These are phyloP conservation scores for Penicillium polonicum DNA, from an alignment of 2,329 filamentous ascomycete genomes.

Conservation along the genomic window DNA sequence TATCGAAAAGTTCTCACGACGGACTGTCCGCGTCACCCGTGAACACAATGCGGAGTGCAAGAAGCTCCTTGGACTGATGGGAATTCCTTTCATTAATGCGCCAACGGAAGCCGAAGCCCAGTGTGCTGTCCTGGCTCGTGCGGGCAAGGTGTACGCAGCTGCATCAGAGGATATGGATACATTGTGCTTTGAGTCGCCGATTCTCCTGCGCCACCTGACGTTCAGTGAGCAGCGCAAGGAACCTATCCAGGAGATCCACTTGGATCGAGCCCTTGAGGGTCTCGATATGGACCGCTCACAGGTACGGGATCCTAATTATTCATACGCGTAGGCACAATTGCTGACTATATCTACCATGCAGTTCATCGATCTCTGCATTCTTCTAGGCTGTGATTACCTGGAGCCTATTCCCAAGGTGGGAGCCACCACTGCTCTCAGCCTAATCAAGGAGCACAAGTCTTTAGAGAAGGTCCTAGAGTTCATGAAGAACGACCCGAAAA, in stretches of 20 bases:
- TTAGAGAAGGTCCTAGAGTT: slow-evolving; percentile 83
- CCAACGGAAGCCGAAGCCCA: slow-evolving; percentile 97
- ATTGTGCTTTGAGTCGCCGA: slow-evolving; percentile 88
- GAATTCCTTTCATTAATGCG: slow-evolving; percentile 89
- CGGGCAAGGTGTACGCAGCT: slow-evolving; percentile 93
- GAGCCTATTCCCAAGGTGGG: slow-evolving; percentile 95
- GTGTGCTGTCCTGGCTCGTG: slow-evolving; percentile 83
- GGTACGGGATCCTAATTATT: slow-evolving; percentile 47
- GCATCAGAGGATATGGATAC: slow-evolving; percentile 99
- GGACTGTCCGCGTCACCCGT: slow-evolving; percentile 90
- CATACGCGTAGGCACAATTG: slow-evolving; percentile 8
- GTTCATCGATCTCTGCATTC: slow-evolving; percentile 97
- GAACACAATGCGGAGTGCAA: slow-evolving; percentile 98
- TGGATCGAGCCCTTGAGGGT: slow-evolving; percentile 83
- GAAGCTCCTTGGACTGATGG: slow-evolving; percentile 87
- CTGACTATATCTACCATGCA: slow-evolving; percentile 39
- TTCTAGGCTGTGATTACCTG: slow-evolving; percentile 96
- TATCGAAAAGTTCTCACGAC: slow-evolving; percentile 93
- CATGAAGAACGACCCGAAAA: slow-evolving; percentile 72
- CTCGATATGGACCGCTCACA: slow-evolving; percentile 83
- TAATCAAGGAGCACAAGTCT: slow-evolving; percentile 87
- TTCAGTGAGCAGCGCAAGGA: slow-evolving; percentile 98
- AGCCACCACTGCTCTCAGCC: slow-evolving; percentile 83
- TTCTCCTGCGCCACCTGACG: slow-evolving; percentile 86
- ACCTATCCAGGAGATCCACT: slow-evolving; percentile 90